Conservation (phyloP, 441 rosid species). For the Adansonia madagascariensis region DNA sequence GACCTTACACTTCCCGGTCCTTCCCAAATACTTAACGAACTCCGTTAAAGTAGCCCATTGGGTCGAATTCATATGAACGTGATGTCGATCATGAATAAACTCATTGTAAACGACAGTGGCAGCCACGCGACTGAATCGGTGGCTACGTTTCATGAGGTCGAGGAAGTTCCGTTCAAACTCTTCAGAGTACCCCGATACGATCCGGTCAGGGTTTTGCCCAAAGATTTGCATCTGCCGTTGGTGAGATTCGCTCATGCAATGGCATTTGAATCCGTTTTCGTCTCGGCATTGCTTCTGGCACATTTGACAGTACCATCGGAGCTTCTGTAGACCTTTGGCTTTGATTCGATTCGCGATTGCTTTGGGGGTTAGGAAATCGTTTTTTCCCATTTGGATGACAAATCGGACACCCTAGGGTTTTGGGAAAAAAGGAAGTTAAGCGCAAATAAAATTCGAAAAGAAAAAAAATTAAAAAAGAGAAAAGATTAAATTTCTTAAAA, state of each 20-base stretch:
- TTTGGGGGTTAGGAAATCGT: constrained; percentile 82
- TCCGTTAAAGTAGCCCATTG: constrained; percentile 91
- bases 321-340: constrained; percentile 95
- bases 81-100: constrained; percentile 82
- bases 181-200: constrained; percentile 83
- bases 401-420: background rate
- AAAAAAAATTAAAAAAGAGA: background rate
- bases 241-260: constrained; percentile 95
- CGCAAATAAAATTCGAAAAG: background rate
- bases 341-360: constrained; percentile 88
- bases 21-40: constrained; percentile 78
- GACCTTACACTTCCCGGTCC: constrained; percentile 86
- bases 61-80: constrained; percentile 90
- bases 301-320: constrained; percentile 98
- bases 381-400: constrained; percentile 61
- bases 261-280: constrained; percentile 98
- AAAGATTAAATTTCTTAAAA: background rate
- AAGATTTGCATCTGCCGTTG: constrained; percentile 94
- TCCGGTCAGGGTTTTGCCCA: constrained; percentile 73
- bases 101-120: constrained; percentile 96
- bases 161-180: constrained; percentile 80
- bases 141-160: constrained; percentile 78
- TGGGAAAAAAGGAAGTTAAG: background rate
- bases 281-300: constrained; percentile 96
- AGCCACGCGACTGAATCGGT: constrained; percentile 81